A percentile compares a stretch with the other conserved stretches of the same genome.
phyloP scores from a whole-genome alignment of 345 rosid genomes.

The Hibiscus tridactylites region DNA sequence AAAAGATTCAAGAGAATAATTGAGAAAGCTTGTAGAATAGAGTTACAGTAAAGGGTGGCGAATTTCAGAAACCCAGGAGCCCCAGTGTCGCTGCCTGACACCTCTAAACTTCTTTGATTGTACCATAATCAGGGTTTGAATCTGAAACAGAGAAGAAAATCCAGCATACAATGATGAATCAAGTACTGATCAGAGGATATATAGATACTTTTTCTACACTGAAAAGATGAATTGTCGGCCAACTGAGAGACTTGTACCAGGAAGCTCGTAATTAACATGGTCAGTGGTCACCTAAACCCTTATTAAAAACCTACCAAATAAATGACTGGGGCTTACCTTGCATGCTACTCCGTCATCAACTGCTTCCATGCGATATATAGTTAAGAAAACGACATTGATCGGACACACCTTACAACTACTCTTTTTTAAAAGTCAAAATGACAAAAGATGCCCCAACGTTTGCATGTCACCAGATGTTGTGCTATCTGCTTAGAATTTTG shows the following conservation, averaged over 20 bases:
- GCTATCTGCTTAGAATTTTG: background rate
- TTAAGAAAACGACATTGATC: background rate
- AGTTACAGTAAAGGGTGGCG: slow-evolving; percentile 62
- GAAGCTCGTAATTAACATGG: background rate
- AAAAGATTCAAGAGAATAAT: background rate
- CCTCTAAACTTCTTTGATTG: slow-evolving; percentile 78
- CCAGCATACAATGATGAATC: background rate
- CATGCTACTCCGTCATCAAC: background rate
- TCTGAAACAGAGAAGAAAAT: background rate
- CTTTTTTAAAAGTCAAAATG: no score
- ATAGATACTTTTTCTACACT: background rate
- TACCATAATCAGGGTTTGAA: slow-evolving; percentile 21
- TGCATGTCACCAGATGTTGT: background rate
- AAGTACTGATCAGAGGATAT: background rate
- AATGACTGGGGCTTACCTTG: slow-evolving; percentile 3
- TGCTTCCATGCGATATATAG: background rate
- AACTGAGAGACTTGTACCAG: background rate
- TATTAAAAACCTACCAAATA: slow-evolving; percentile 3
- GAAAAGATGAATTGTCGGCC: slow-evolving; percentile 11
- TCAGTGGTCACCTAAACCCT: background rate
- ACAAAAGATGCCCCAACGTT: no score
- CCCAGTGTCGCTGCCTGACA: slow-evolving; percentile 91
- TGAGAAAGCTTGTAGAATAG: background rate
- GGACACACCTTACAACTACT: background rate
- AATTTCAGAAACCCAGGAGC: slow-evolving; percentile 88